Evolutionary conservation across 495 filamentous ascomycete genomes (phyloP).

Genomic region (Neurospora sp.): DNA sequence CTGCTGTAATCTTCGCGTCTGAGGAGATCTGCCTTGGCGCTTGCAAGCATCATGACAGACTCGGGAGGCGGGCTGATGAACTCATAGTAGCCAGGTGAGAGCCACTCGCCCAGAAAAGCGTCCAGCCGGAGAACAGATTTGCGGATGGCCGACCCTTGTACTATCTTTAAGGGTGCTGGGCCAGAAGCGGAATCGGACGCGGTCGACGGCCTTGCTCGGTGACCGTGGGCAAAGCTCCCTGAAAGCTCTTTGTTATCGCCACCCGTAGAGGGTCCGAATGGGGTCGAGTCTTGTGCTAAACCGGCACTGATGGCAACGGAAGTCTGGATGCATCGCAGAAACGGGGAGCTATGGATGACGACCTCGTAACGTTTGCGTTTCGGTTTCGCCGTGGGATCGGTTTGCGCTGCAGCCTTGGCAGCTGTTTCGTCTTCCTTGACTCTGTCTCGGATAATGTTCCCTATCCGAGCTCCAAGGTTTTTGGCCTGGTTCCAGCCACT

Average conservation of each 20-base stretch:
- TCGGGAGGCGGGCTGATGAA: slow-evolving; percentile 80
- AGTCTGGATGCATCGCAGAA: slow-evolving; percentile 86
- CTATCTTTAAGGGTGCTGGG: background rate
- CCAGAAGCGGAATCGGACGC: background rate
- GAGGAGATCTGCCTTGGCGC: slow-evolving; percentile 75
- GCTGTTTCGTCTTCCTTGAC: slow-evolving; percentile 28
- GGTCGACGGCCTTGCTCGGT: slow-evolving; percentile 4
- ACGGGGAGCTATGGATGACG: slow-evolving; percentile 86
- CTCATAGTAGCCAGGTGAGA: slow-evolving; percentile 86
- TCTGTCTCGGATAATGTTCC: slow-evolving; percentile 51
- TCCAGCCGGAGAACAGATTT: slow-evolving; percentile 69
- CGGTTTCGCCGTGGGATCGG: slow-evolving; percentile 6
- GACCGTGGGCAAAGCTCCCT: background rate
- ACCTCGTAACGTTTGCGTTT: slow-evolving; percentile 59
- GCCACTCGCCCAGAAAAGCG: slow-evolving; percentile 91
- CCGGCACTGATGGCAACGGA: slow-evolving; percentile 83
- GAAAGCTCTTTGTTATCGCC: background rate
- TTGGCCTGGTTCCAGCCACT: slow-evolving; percentile 84
- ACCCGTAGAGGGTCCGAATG: slow-evolving; percentile 19
- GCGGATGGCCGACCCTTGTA: slow-evolving; percentile 13
- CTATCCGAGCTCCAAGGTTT: slow-evolving; percentile 69
- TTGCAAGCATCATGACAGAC: slow-evolving; percentile 74
- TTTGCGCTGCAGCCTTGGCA: slow-evolving; percentile 8
- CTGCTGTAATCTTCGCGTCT: slow-evolving; percentile 54
- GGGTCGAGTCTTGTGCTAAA: slow-evolving; percentile 54